Evolutionary conservation across 192 early-diverging fungal genomes (phyloP), one percentile per base, ranked within the genome.

Genomic region (Linnemannia schmuckeri): DNA sequence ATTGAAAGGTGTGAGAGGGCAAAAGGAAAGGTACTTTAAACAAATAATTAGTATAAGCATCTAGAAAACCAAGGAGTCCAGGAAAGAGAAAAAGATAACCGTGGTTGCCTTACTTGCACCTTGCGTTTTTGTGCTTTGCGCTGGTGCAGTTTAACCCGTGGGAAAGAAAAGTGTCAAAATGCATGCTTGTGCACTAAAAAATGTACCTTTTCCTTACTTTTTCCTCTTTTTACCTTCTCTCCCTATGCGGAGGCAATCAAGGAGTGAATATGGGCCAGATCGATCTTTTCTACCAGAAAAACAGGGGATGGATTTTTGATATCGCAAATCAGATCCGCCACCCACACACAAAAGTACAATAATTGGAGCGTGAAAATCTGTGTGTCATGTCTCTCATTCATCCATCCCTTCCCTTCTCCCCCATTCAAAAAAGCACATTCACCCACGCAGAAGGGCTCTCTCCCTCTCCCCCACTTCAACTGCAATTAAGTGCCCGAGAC

Each of bases 281-380:
- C 27, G 27, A 66, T 33, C 55, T 57, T 66, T 27, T 6, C 8
- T 13, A 30, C 33, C 9, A 66, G 27, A 33, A 66, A 30, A 4
- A 2, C 4, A 66, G 4, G 12, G 27, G 61, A 66, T 12, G 8
- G 3, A 12, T 13, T 18, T 52, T 20, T 5, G 49, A 52, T 22
- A 52, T 18, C 49, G 17, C 20, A 18, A 20, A 52, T 52, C 20
- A 52, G 49, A 52, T 52, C 49, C 49, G 49, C 49, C 49, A 44
- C 42, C 49, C 49, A 44, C 42, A 57, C 1, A 5, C 20, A 33
- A 30, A 27, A 30, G 12, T 30, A 66, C 61, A 66, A 13, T 15
- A 66, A 33, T 66, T 66, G 61, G 61, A 66, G 61, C 61, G 61
- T 66, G 61, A 66, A 66, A 66, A 66, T 63, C 27, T 2, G 55